A percentile compares a stretch with the other conserved stretches of the same genome.
These are phyloP conservation scores for Lachnellula arida DNA, from an alignment of 2,329 filamentous ascomycete genomes.

Conservation along the genomic window DNA sequence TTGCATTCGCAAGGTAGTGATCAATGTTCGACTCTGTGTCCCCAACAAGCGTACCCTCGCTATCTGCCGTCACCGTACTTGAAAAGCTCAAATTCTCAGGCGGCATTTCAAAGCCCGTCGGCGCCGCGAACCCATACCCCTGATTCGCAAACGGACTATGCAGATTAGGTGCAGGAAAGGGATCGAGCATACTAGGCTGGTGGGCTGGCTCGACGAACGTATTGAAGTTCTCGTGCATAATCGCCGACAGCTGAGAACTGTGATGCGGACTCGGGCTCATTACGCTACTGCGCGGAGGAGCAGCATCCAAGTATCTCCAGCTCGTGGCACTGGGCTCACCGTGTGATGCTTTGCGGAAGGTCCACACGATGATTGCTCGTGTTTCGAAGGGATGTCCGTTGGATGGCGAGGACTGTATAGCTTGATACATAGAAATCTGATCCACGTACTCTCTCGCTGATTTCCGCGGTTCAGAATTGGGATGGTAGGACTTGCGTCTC, in stretches of 20 bases:
- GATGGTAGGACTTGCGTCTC: conserved; percentile 39
- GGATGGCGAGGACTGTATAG: conserved; percentile 54
- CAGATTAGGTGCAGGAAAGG: conserved; percentile 48
- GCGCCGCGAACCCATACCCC: conserved; percentile 12
- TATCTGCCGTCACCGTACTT: conserved; percentile 32
- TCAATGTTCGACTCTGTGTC: conserved; percentile 16
- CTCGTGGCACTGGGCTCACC: conserved; percentile 50
- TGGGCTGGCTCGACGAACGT: conserved; percentile 40
- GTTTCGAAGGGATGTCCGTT: conserved; percentile 46
- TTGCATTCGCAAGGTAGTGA: conserved; percentile 13
- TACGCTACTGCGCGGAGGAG: conserved; percentile 18
- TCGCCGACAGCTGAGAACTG: conserved; percentile 48
- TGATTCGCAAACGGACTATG: conserved; percentile 29
- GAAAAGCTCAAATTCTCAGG: conserved; percentile 35
- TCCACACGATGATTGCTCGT: conserved; percentile 60
- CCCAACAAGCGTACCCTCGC: conserved; percentile 29
- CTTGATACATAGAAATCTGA: conserved; percentile 63
- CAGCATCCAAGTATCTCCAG: conserved; percentile 51
- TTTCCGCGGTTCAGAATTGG: conserved; percentile 26
- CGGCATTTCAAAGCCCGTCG: conserved; percentile 16
- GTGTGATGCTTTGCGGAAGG: conserved; percentile 49
- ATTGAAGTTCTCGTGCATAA: conserved; percentile 55
- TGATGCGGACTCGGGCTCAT: conserved; percentile 33
- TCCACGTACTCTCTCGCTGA: conserved; percentile 52
- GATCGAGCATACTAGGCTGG: conserved; percentile 41